phyloP scores from a whole-genome alignment of 1,139 yeast species.

The Taphrina pruni region DNA sequence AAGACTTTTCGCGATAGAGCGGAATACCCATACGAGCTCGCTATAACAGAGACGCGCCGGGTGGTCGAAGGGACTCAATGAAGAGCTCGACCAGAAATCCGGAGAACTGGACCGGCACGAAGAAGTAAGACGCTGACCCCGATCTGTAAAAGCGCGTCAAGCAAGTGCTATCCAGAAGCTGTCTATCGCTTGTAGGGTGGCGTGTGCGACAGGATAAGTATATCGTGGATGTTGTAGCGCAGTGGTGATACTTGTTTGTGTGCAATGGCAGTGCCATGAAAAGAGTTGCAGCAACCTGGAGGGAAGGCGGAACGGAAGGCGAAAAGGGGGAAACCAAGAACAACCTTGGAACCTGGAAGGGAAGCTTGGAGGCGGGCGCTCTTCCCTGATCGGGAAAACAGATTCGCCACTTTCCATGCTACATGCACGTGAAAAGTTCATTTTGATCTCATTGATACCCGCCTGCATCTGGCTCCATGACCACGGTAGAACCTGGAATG shows the following conservation, averaged over 20 bases:
- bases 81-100: conserved; percentile 25
- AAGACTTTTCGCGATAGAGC: conserved; percentile 18
- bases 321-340: not conserved
- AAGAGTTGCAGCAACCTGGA: not conserved
- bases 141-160: too few relatives aligned
- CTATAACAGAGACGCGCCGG: not conserved
- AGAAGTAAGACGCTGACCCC: too few relatives aligned
- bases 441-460: too few relatives aligned
- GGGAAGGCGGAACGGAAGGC: not conserved
- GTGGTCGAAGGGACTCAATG: conserved; percentile 24
- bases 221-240: too few relatives aligned
- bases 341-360: not conserved
- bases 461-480: too few relatives aligned
- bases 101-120: too few relatives aligned
- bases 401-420: too few relatives aligned
- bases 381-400: not conserved
- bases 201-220: not conserved
- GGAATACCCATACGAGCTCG: conserved; percentile 20
- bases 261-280: not conserved
- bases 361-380: not conserved
- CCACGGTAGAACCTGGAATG: too few relatives aligned
- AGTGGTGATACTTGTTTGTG: too few relatives aligned
- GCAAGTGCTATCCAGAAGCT: not conserved
- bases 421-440: too few relatives aligned
- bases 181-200: not conserved